phyloP scores from a whole-genome alignment of 1,139 yeast genomes.

The Kurtzmaniella quercitrusa region DNA sequence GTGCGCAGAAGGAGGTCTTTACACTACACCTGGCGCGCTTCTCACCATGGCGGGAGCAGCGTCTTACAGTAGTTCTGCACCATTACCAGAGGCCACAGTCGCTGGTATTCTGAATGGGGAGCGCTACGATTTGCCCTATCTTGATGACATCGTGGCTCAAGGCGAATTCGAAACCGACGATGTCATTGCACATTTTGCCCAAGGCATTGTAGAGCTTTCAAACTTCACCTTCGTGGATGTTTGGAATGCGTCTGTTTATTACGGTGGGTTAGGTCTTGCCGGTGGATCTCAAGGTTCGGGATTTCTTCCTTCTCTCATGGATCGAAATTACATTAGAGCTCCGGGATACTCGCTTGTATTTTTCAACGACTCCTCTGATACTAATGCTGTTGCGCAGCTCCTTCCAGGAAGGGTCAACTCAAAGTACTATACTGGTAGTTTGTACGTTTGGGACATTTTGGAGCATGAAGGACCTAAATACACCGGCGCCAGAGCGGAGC shows the following conservation, averaged over 20 bases:
- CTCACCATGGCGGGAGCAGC: constrained; percentile 3
- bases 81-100: constrained; percentile 7
- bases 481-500: constrained; percentile 19
- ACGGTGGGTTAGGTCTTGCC: constrained; percentile 50
- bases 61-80: constrained; percentile 9
- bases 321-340: constrained; percentile 32
- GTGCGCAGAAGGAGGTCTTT: constrained; percentile 28
- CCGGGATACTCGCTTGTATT: constrained; percentile 58
- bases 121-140: constrained; percentile 22
- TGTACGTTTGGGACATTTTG: constrained; percentile 46
- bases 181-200: constrained; percentile 14
- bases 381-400: constrained; percentile 32
- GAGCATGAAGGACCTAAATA: constrained; percentile 33
- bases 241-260: constrained; percentile 18
- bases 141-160: constrained; percentile 21
- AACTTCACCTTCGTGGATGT: constrained; percentile 29
- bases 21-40: constrained; percentile 11
- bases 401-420: constrained; percentile 60
- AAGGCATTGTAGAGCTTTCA: constrained; percentile 12
- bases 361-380: constrained; percentile 15
- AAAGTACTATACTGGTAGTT: constrained; percentile 39
- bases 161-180: constrained; percentile 26
- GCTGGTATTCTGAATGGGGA: constrained; percentile 16
- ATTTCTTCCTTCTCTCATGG: constrained; percentile 34
- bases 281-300: constrained; percentile 37